Evolutionary conservation across 805 yeast species (phyloP).

Genomic region (Myxozyma neotropica): DNA sequence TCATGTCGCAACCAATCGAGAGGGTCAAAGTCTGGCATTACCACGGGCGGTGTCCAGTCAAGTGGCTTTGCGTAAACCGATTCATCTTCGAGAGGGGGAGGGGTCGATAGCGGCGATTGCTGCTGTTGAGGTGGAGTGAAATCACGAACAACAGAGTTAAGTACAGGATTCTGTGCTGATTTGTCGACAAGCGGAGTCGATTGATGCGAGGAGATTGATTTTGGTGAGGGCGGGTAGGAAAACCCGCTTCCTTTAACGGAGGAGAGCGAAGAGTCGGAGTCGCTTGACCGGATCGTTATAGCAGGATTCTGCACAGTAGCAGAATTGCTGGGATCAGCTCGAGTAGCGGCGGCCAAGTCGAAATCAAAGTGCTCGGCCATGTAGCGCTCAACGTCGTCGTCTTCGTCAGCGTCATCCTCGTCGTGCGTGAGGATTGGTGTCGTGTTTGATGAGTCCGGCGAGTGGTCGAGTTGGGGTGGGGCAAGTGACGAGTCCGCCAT

Average conservation of each 20-base stretch:
- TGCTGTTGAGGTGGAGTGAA: conserved; percentile 22
- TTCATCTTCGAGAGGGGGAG: conserved; percentile 14
- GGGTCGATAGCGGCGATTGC: conserved; percentile 15
- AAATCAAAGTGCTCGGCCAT: conserved; percentile 31
- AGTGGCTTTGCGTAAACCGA: conserved; percentile 18
- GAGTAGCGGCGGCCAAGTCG: conserved; percentile 21
- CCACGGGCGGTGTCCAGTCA: conserved; percentile 29
- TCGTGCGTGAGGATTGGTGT: conserved; percentile 27
- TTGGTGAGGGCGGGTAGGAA: conserved; percentile 28
- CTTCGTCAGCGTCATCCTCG: conserved; percentile 24
- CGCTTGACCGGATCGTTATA: conserved; percentile 21
- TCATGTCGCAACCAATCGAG: conserved; percentile 39
- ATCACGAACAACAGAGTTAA: neutral
- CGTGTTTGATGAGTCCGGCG: conserved; percentile 11
- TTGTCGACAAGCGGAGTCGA: conserved; percentile 4
- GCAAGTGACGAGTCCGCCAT: neutral
- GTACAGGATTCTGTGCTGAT: neutral
- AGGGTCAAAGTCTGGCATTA: conserved; percentile 31
- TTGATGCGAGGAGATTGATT: conserved; percentile 26
- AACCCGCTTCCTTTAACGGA: conserved; percentile 16
- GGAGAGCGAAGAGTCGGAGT: conserved; percentile 22
- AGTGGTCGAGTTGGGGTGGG: neutral
- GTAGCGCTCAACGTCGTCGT: conserved; percentile 22
- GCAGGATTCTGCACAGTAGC: neutral
- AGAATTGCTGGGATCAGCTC: neutral